Percentiles rank a stretch among this genome's conserved stretches.
Evolutionary conservation across 2,329 filamentous ascomycete species (phyloP).

Genomic region (Pleurostoma richardsiae): DNA sequence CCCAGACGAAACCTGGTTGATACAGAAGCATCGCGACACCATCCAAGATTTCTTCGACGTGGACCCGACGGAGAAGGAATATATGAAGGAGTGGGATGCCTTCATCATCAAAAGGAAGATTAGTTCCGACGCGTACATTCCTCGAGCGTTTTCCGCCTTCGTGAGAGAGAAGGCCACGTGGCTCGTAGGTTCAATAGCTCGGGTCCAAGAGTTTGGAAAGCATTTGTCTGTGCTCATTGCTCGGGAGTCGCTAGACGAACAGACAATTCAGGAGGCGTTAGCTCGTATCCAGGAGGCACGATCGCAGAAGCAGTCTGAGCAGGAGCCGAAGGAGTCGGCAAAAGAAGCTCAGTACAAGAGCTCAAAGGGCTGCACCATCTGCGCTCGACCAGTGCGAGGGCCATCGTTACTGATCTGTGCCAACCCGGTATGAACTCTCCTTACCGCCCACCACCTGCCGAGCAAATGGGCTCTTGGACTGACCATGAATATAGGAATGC

Average conservation of each 20-base stretch:
- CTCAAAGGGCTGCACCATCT: slow-evolving; percentile 40
- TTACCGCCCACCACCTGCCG: too few relatives aligned
- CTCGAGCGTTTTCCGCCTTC: slow-evolving; percentile 47
- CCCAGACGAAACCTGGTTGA: slow-evolving; percentile 47
- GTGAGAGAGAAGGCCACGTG: slow-evolving; percentile 43
- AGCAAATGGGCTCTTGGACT: slow-evolving; percentile 18
- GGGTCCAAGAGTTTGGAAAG: slow-evolving; percentile 50
- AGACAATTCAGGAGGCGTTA: slow-evolving; percentile 35
- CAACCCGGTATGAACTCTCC: slow-evolving; percentile 35
- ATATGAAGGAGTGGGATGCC: slow-evolving; percentile 53
- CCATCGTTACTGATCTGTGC: slow-evolving; percentile 43
- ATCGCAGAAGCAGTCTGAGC: slow-evolving; percentile 16
- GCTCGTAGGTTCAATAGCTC: slow-evolving; percentile 41
- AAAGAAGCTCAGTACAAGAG: slow-evolving; percentile 32
- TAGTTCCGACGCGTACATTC: slow-evolving; percentile 46
- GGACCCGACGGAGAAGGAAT: slow-evolving; percentile 49
- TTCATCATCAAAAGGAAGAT: slow-evolving; percentile 47
- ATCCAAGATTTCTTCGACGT: slow-evolving; percentile 54
- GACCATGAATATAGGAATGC: slow-evolving; percentile 19
- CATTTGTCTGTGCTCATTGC: slow-evolving; percentile 47
- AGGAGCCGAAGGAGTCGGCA: slow-evolving; percentile 17
- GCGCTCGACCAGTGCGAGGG: slow-evolving; percentile 41
- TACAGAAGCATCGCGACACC: slow-evolving; percentile 54
- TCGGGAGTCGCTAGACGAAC: slow-evolving; percentile 39
- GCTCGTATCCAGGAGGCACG: slow-evolving; percentile 36